phyloP scores from a whole-genome alignment of 352 stramenopile genomes.

The Globisporangium recalcitrans region DNA sequence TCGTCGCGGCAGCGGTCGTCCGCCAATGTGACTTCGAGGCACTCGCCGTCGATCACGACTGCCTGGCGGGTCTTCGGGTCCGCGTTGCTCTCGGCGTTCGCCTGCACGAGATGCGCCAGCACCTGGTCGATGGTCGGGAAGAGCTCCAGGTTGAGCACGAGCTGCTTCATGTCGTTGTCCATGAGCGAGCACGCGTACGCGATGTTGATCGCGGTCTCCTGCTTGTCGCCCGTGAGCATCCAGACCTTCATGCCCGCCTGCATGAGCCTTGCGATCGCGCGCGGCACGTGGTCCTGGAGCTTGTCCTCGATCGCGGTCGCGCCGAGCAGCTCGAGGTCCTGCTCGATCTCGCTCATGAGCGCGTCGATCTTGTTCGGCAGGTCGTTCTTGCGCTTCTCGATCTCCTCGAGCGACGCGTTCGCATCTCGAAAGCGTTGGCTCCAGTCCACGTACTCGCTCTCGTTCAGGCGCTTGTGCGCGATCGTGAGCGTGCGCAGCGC shows the following conservation, averaged over 20 bases:
- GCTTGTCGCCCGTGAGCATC: conserved; percentile 94
- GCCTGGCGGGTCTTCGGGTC: conserved; percentile 33
- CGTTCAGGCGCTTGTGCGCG: conserved; percentile 43
- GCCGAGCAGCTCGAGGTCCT: conserved; percentile 75
- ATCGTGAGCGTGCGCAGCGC: conserved; percentile 84
- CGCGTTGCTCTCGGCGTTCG: conserved; percentile 23
- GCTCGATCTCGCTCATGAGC: conserved; percentile 76
- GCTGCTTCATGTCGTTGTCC: conserved; percentile 81
- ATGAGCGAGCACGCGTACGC: conserved; percentile 87
- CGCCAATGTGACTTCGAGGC: conserved; percentile 50
- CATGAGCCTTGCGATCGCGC: conserved; percentile 84
- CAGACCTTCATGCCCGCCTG: conserved; percentile 89
- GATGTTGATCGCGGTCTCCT: conserved; percentile 95
- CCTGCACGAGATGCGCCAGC: conserved; percentile 27
- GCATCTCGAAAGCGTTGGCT: conserved; percentile 53
- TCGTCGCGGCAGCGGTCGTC: conserved; percentile 46
- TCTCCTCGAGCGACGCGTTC: conserved; percentile 65
- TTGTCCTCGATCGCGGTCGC: conserved; percentile 93
- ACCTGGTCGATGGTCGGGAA: conserved; percentile 49
- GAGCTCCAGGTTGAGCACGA: conserved; percentile 57
- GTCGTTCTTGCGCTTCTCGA: conserved; percentile 74
- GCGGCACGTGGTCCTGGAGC: conserved; percentile 86
- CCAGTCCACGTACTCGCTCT: conserved; percentile 63
- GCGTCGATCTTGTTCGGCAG: conserved; percentile 62
- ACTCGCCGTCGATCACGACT: conserved; percentile 69